Base-by-base conservation (phyloP, 2,329 filamentous ascomycete genomes). In the Hypoxylon sp. region DNA sequence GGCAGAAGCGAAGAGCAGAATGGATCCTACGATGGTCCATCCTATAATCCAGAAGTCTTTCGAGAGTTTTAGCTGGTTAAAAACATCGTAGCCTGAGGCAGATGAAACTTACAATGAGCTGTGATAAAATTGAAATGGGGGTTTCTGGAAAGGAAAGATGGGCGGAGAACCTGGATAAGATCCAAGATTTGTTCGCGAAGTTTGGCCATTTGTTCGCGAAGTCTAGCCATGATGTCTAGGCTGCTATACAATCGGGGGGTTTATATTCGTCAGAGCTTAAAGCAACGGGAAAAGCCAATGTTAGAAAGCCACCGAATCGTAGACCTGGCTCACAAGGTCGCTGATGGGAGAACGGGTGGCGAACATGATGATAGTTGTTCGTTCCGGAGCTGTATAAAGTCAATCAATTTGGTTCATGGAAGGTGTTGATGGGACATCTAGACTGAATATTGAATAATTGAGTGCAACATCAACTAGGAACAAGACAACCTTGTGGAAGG, bases 101-200 rank as follows among this genome's bases (percentile, higher is more conserved):
- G 19, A 23, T 34, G 51, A 9, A 53, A 82, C 88, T 78, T 80
- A 92, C 91, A 96, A 75, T 96, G 93, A 14, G 88, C 83, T 1
- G 90, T 89, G 65, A 96, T 94, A 77, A 95, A 96, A 80, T 92
- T 94, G 79, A 94, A 90, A 71, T 89, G 87, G 14, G 88, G 90
- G 72, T 86, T 84, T 74, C 84, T 87, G 56, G 85, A 84, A 27
- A 88, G 71, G 67, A 90, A 88, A 14, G 85, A 81, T 2, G 86
- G 87, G 74, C 85, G 87, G 67, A 87, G 73, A 62, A 81, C 77
- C 76, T 79, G 81, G 65, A 87, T 61, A 72, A 84, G 81, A 37
- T 74, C 76, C 79, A 80, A 79, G 43, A 81, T 29, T 50, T 67
- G 76, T 68, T 75, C 74, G 64, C 75, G 75, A 63, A 72, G 59